phyloP scores from a whole-genome alignment of 1,284 basidiomycete species.

The Sphagnurus paluster region DNA sequence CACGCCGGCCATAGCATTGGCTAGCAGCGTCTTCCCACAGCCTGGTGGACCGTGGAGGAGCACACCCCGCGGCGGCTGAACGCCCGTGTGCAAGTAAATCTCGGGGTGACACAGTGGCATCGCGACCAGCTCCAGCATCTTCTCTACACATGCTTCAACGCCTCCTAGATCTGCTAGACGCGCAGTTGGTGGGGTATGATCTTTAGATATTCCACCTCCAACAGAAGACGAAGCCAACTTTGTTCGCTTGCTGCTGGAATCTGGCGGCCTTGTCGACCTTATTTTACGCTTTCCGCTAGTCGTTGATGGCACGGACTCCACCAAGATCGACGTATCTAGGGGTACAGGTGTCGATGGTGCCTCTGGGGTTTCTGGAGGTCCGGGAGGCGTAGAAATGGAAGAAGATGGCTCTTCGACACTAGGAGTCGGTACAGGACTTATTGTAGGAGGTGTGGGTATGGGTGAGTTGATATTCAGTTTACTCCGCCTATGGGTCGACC shows the following conservation, averaged over 20 bases:
- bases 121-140: conserved; percentile 93
- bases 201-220: conserved; percentile 43
- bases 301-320: conserved; percentile 17
- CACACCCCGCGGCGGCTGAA: conserved; percentile 92
- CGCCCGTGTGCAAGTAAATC: conserved; percentile 91
- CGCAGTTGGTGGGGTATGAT: conserved; percentile 65
- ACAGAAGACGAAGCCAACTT: conserved; percentile 35
- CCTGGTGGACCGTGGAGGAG: conserved; percentile 95
- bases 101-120: conserved; percentile 96
- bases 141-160: conserved; percentile 83
- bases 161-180: conserved; percentile 89
- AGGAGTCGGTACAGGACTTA: conserved; percentile 25
- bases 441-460: conserved; percentile 24
- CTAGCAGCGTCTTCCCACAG: conserved; percentile 93
- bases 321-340: conserved; percentile 12
- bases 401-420: conserved; percentile 27
- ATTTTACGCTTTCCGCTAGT: conserved; percentile 56
- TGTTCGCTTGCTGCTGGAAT: conserved; percentile 57
- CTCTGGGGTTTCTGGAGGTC: conserved; percentile 14
- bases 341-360: conserved; percentile 4
- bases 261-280: conserved; percentile 46
- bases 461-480: conserved; percentile 67
- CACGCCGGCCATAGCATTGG: conserved; percentile 92
- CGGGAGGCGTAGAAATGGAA: conserved; percentile 10
- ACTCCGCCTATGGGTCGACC: conserved; percentile 62